Evolutionary conservation across 306 rosid species (phyloP), one percentile per base, ranked within the genome.

Genomic region (Ceratonia siliqua): DNA sequence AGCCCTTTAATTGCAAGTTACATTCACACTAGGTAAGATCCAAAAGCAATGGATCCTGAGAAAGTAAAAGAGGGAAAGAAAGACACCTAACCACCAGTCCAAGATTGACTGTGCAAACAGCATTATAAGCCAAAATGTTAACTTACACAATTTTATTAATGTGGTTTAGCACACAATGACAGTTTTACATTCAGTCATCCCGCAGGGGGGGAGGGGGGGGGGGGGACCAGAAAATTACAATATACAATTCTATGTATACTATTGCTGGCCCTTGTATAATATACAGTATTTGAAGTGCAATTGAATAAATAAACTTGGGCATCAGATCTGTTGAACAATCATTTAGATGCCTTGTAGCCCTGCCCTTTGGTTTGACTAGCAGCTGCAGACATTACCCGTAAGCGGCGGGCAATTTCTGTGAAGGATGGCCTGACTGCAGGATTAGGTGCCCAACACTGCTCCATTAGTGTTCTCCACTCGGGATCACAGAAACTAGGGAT

Each of bases 401-500:
- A 74, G 59, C 96, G 92, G 63, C 88, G 70, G 3, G 98, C 85
- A 38, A 94, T 92, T 74, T 94, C 97, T 2, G 98, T 89, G 86
- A 94, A 94, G 11, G 92, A 88, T 58, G 98, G 98, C 83, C 98
- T 82, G n/a, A 36, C 87, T 5, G 85, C 65, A 13, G 98, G 98
- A 81, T 89, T 91, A 48, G 98, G 98, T 8, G 96, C 97, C 98
- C 98, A 94, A 79, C 98, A 94, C 86, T 89, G 91, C 83, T 94
- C 98, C 98, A 94, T 91, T 70, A 94, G 85, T 50, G 72, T 79
- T 75, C 86, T 83, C 98, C 98, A 94, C 46, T 94, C 97, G 1
- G 76, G 18, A 85, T 94, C 98, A 32, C 98, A 94, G 46, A 76
- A 78, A 72, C 90, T 83, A 3, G 98, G 98, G 56, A 94, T 88